Percentiles rank a stretch among this genome's conserved stretches.
Conservation (phyloP, 1,284 basidiomycete genomes). For the Mycena sp. region DNA sequence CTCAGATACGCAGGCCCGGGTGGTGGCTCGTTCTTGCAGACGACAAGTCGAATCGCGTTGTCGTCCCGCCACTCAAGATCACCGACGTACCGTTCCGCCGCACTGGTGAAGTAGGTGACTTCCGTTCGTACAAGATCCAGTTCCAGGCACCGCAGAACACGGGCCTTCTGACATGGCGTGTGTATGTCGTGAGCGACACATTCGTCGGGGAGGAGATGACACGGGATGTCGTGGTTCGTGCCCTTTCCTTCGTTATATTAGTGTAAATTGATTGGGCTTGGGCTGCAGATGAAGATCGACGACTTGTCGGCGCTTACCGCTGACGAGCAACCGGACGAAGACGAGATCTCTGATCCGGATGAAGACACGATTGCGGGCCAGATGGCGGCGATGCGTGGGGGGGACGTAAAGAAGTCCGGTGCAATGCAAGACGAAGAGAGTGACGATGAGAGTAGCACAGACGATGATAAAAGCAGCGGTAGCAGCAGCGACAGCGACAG, state of each 20-base stretch:
- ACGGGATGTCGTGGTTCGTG: slow-evolving; percentile 75
- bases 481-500: slow-evolving; percentile 29
- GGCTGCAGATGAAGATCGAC: slow-evolving; percentile 81
- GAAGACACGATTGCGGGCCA: slow-evolving; percentile 97
- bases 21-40: slow-evolving; percentile 96
- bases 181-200: slow-evolving; percentile 88
- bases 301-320: slow-evolving; percentile 66
- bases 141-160: slow-evolving; percentile 94
- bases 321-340: slow-evolving; percentile 76
- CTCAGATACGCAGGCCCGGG: slow-evolving; percentile 82
- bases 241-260: slow-evolving; percentile 8
- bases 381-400: slow-evolving; percentile 98
- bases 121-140: slow-evolving; percentile 88
- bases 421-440: slow-evolving; percentile 53
- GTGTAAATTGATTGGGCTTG: not conserved
- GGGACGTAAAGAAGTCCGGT: slow-evolving; percentile 80
- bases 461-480: slow-evolving; percentile 28
- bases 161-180: slow-evolving; percentile 91
- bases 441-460: slow-evolving; percentile 30
- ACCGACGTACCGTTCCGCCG: slow-evolving; percentile 78
- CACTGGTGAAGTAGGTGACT: slow-evolving; percentile 65
- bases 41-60: slow-evolving; percentile 88
- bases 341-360: slow-evolving; percentile 96
- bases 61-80: slow-evolving; percentile 91
- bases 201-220: slow-evolving; percentile 86